Percentiles rank a stretch among this genome's conserved stretches.
phyloP scores from a whole-genome alignment of 768 basidiomycete genomes.

The Dentipellis fragilis region DNA sequence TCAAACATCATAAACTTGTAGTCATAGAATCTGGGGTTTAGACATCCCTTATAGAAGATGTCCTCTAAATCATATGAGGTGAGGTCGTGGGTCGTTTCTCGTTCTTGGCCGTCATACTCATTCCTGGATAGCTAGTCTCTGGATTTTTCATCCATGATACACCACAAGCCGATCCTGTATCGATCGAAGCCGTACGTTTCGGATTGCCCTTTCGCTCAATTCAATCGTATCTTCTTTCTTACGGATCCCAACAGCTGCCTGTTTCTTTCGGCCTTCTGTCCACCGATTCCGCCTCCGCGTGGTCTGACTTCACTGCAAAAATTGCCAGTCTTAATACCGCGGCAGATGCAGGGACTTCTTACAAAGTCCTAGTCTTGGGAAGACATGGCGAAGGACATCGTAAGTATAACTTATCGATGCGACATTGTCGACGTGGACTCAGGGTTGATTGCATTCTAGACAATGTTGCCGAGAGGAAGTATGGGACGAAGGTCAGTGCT shows the following conservation, averaged over 20 bases:
- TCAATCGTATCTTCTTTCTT: no score
- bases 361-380: slow-evolving; percentile 1
- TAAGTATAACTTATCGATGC: not conserved
- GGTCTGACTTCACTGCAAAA: not conserved
- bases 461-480: slow-evolving; percentile 9
- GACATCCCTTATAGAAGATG: no score
- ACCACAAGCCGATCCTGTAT: not conserved
- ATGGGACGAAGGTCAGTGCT: slow-evolving; percentile 6
- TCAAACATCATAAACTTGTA: no score
- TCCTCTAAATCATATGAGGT: no score
- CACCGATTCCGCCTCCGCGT: not conserved
- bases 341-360: not conserved
- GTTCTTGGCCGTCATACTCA: no score
- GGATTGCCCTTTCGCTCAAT: not conserved
- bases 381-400: slow-evolving; percentile 3
- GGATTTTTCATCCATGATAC: not conserved
- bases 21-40: no score
- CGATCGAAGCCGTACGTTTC: not conserved
- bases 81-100: no score
- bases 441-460: not conserved
- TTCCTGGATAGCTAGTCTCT: not conserved
- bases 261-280: not conserved
- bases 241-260: not conserved
- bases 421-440: no score
- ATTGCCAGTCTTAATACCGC: not conserved